Percentiles rank a stretch among this genome's conserved stretches.
These are phyloP conservation scores for Phytophthora ramorum DNA, from an alignment of 352 stramenopile species.

Conservation along the genomic window DNA sequence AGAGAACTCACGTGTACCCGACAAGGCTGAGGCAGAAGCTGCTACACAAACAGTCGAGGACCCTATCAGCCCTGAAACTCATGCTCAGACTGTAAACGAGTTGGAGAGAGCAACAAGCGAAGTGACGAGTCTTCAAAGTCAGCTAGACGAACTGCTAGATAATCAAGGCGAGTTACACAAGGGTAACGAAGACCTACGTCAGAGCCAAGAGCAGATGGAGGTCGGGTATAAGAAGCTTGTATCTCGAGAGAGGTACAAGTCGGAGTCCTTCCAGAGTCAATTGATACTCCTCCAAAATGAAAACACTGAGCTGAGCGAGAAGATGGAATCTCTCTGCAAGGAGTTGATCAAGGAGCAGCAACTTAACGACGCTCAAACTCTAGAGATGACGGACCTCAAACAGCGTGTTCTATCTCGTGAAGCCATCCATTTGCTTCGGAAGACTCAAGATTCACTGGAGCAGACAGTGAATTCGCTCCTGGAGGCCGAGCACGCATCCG, in stretches of 20 bases:
- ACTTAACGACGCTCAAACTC: conserved; percentile 43
- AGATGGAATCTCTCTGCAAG: conserved; percentile 46
- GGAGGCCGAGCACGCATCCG: conserved; percentile 71
- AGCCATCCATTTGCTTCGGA: conserved; percentile 54
- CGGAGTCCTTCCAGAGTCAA: conserved; percentile 77
- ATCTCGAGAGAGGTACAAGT: conserved; percentile 76
- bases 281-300: conserved; percentile 71
- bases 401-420: conserved; percentile 58
- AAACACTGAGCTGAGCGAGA: conserved; percentile 56
- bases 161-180: conserved; percentile 42
- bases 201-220: conserved; percentile 30
- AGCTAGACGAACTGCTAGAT: conserved; percentile 42
- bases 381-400: conserved; percentile 59
- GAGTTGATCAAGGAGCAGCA: conserved; percentile 51
- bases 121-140: conserved; percentile 18
- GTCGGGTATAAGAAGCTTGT: conserved; percentile 62
- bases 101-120: conserved; percentile 19
- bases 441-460: conserved; percentile 72
- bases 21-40: not conserved
- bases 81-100: conserved; percentile 14
- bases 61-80: conserved; percentile 11
- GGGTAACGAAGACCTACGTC: conserved; percentile 38
- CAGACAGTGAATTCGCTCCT: conserved; percentile 72
- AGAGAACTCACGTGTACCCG: not conserved
- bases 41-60: conserved; percentile 20